Conservation (phyloP, 331 rosid species). For the Cydonia oblonga region DNA sequence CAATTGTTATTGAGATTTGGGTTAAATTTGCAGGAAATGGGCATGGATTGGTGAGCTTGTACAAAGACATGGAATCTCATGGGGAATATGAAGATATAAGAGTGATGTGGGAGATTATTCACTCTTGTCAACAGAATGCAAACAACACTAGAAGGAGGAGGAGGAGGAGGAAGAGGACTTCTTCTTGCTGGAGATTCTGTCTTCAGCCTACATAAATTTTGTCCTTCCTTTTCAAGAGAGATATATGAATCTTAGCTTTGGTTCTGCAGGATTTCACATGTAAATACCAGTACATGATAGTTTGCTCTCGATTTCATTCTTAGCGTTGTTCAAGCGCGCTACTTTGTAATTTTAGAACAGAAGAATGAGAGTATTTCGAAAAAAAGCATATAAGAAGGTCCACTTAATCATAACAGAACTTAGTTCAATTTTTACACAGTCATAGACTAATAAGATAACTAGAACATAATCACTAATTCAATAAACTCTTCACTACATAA, state of each 20-base stretch:
- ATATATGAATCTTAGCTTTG: neutral
- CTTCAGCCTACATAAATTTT: conserved; percentile 29
- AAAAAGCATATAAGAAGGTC: neutral
- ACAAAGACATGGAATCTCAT: conserved; percentile 63
- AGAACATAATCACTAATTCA: neutral
- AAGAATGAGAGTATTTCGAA: neutral
- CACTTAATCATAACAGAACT: neutral
- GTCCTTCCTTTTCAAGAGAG: neutral
- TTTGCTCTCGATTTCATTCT: neutral
- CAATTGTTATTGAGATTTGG: neutral
- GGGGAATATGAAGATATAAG: conserved; percentile 70
- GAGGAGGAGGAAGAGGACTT: conserved; percentile 16
- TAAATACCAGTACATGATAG: neutral
- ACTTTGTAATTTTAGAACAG: neutral
- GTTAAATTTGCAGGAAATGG: conserved; percentile 29
- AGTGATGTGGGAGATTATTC: conserved; percentile 90
- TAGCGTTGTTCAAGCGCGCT: neutral
- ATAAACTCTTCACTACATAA: neutral
- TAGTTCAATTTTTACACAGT: neutral
- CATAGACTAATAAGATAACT: neutral
- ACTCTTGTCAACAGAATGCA: conserved; percentile 38
- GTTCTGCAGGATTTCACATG: neutral
- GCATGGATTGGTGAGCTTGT: conserved; percentile 47
- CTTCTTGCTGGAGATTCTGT: conserved; percentile 29
- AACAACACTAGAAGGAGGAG: conserved; percentile 9